Conservation (phyloP, 306 rosid species). For the Vigna angularis region DNA sequence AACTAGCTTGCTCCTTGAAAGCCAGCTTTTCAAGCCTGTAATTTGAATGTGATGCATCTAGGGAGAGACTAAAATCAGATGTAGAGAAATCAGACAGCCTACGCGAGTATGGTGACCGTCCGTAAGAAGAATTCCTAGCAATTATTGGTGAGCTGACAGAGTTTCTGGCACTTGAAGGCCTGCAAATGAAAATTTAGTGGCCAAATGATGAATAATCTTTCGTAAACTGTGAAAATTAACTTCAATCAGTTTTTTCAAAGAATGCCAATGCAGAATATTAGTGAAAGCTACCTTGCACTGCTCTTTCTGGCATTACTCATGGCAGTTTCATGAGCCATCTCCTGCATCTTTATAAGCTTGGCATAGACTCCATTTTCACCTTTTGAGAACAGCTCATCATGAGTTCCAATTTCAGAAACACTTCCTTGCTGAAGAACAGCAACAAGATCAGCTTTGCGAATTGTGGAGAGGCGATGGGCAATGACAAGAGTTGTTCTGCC, state of each 20-base stretch:
- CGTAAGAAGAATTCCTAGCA: slow-evolving; percentile 94
- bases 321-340: slow-evolving; percentile 89
- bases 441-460: slow-evolving; percentile 97
- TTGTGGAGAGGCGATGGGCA: slow-evolving; percentile 98
- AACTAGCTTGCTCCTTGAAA: slow-evolving; percentile 94
- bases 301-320: slow-evolving; percentile 94
- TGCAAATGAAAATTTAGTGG: slow-evolving; percentile 46
- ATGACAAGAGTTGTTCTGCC: slow-evolving; percentile 97
- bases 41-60: slow-evolving; percentile 80
- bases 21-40: slow-evolving; percentile 88
- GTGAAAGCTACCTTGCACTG: slow-evolving; percentile 79
- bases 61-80: slow-evolving; percentile 88
- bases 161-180: slow-evolving; percentile 99
- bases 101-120: slow-evolving; percentile 97
- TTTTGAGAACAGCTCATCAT: slow-evolving; percentile 85
- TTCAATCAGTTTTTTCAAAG: not conserved
- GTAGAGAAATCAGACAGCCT: slow-evolving; percentile 97
- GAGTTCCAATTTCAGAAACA: slow-evolving; percentile 94
- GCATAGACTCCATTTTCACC: slow-evolving; percentile 96
- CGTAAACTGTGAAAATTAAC: not conserved
- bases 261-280: slow-evolving; percentile 12
- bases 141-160: slow-evolving; percentile 98
- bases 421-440: slow-evolving; percentile 95
- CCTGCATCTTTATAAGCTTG: slow-evolving; percentile 93
- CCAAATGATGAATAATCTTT: slow-evolving; percentile 28